These are phyloP conservation scores for Trichothecium roseum DNA, from an alignment of 2,329 filamentous ascomycete species.

Conservation along the genomic window DNA sequence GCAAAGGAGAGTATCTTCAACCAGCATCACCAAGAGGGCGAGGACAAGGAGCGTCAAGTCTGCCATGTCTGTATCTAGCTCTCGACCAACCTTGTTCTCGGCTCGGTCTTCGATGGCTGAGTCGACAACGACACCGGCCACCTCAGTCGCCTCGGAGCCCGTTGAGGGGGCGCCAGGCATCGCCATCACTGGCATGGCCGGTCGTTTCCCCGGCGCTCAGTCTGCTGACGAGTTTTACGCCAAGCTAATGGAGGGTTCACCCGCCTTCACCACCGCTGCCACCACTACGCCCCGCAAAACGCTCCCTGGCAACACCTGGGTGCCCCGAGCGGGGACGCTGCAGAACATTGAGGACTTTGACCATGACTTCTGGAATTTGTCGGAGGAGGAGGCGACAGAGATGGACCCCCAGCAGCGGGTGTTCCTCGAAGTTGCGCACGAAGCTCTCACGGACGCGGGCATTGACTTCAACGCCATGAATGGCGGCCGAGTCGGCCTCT, in stretches of 20 bases:
- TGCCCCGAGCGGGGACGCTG: constrained; percentile 4
- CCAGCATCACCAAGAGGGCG: constrained; percentile 1
- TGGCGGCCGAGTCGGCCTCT: constrained; percentile 1
- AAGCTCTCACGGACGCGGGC: constrained; percentile 10
- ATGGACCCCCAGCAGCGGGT: constrained; percentile 10
- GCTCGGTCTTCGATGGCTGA: background rate
- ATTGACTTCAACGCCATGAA: constrained; percentile 1
- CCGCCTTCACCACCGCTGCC: constrained; percentile 1
- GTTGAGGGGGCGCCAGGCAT: constrained; percentile 4
- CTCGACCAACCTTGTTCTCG: background rate
- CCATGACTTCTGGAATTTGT: constrained; percentile 5
- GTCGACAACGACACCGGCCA: constrained; percentile 4
- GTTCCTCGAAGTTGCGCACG: constrained; percentile 11
- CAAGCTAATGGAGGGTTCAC: constrained; percentile 4
- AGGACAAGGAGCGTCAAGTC: constrained; percentile 1
- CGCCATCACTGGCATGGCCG: constrained; percentile 5
- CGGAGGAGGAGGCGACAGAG: background rate
- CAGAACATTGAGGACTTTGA: constrained; percentile 33
- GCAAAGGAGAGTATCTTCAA: background rate
- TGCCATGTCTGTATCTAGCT: constrained; percentile 1
- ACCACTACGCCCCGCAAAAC: constrained; percentile 1
- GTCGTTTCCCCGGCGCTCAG: constrained; percentile 5
- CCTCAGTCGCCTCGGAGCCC: constrained; percentile 5
- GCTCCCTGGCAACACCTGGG: constrained; percentile 7
- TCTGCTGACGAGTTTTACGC: constrained; percentile 6